Evolutionary conservation across 129 eudicot genomes (phyloP).

Genomic region (Tagetes patula): DNA sequence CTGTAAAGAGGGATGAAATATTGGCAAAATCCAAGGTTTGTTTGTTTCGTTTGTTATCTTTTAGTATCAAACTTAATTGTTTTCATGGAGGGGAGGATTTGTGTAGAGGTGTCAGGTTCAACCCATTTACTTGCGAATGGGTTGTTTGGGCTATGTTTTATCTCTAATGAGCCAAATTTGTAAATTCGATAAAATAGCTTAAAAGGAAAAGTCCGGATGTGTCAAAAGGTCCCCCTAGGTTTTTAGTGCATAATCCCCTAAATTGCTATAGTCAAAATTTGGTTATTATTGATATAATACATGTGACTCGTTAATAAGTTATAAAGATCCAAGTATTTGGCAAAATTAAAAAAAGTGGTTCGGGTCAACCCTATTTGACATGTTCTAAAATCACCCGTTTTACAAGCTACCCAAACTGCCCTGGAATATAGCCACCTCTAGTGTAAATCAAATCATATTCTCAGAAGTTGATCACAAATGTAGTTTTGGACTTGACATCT

Average conservation of each 20-base stretch:
- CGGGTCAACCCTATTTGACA: background rate
- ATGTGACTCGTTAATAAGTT: background rate
- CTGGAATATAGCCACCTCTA: background rate
- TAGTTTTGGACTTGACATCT: background rate
- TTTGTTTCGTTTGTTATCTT: background rate
- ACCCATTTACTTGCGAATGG: background rate
- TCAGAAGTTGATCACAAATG: background rate
- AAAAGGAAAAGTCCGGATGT: background rate
- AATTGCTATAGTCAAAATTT: background rate
- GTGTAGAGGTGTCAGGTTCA: background rate
- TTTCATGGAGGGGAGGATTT: background rate
- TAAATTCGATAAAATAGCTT: background rate
- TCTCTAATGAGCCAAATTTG: background rate
- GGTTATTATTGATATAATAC: background rate
- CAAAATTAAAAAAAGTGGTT: background rate
- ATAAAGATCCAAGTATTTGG: background rate
- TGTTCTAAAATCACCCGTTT: background rate
- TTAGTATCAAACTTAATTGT: background rate
- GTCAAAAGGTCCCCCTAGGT: background rate
- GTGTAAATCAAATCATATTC: background rate
- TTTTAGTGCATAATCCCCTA: background rate
- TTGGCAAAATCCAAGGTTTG: slow-evolving; percentile 63
- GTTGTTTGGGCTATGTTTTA: background rate
- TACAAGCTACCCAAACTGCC: background rate
- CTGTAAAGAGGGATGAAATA: slow-evolving; percentile 49